Evolutionary conservation across 257 asterid genomes (phyloP), one percentile per base, ranked within the genome.

Genomic region (Solanum sitiens): DNA sequence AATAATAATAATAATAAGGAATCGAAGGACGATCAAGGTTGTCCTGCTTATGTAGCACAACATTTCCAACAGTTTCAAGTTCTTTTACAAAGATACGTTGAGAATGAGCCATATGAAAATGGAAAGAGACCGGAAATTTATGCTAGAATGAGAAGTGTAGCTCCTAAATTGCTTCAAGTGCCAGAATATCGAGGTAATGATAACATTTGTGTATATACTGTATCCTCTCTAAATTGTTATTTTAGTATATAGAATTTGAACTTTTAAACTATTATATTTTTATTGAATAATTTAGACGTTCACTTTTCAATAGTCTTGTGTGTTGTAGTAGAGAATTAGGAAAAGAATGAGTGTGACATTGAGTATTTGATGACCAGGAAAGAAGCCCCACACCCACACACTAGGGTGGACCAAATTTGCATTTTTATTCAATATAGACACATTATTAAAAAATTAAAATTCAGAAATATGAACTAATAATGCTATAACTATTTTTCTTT

Each of bases 51-150:
- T 86, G 86, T 94, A 13, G 98, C 98, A 0, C 98, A 96, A 63
- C 98, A 94, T 32, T 96, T 96, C 86, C 99, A 96, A 68, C 98
- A 95, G 75, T 96, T 96, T 59, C 94, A 92, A 47, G 98, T 96
- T 59, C 95, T 93, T 20, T 53, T 96, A 37, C 99, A 95, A 86
- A 88, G 99, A 33, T 96, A 95, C 83, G 80, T 94, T 4, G 99
- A 96, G 89, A 94, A 94, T 77, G 99, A 96, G 88, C 99, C 99
- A 0, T 96, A 94, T 47, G 96, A 95, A 86, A 89, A 93, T n/a
- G 98, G 99, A 0, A 87, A 93, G 18, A 89, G 99, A 61, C 98
- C 99, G 2, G 96, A 96, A 85, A 91, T 96, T 77, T 96, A 95
- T 86, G 98, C 98, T 25, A 86, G 95, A 79, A 92, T 94, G 91